These are phyloP conservation scores for Zasmidium citrigriseum DNA, from an alignment of 2,329 filamentous ascomycete genomes.

Conservation along the genomic window DNA sequence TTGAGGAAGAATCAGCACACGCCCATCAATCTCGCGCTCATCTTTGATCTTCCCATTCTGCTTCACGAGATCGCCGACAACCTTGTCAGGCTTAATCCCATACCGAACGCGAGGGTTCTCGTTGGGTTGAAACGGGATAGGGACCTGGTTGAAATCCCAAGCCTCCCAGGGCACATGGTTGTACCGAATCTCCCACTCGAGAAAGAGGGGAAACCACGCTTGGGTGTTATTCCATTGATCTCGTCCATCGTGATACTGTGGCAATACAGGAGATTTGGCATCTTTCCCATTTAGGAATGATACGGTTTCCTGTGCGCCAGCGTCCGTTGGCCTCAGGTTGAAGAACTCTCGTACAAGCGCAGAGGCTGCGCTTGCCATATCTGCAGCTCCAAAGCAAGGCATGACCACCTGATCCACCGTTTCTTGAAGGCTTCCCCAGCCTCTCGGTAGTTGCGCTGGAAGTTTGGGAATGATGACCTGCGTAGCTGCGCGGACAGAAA, in stretches of 20 bases:
- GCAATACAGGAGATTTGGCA: neutral
- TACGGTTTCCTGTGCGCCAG: no score
- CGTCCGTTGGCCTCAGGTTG: slow-evolving; percentile 2
- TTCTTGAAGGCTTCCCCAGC: neutral
- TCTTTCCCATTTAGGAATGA: neutral
- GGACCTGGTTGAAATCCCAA: neutral
- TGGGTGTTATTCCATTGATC: slow-evolving; percentile 1
- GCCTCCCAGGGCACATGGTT: slow-evolving; percentile 6
- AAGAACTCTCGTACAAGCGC: slow-evolving; percentile 5
- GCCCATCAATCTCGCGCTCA: slow-evolving; percentile 5
- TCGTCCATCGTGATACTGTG: neutral
- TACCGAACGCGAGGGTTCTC: no score
- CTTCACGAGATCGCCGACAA: no score
- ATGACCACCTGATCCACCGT: neutral
- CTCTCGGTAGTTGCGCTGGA: neutral
- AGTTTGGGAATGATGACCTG: neutral
- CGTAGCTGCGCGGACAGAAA: neutral
- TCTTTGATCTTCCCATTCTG: neutral
- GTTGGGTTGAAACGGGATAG: no score
- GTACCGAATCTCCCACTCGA: slow-evolving; percentile 11
- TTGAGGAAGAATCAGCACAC: slow-evolving; percentile 11
- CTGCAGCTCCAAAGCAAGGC: no score
- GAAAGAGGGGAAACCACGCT: slow-evolving; percentile 12
- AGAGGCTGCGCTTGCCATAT: neutral
- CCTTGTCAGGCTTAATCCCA: no score